Percentiles rank a stretch among this genome's conserved stretches.
Conservation (phyloP, 1,139 yeast species). For the Wickerhamomyces sp. region DNA sequence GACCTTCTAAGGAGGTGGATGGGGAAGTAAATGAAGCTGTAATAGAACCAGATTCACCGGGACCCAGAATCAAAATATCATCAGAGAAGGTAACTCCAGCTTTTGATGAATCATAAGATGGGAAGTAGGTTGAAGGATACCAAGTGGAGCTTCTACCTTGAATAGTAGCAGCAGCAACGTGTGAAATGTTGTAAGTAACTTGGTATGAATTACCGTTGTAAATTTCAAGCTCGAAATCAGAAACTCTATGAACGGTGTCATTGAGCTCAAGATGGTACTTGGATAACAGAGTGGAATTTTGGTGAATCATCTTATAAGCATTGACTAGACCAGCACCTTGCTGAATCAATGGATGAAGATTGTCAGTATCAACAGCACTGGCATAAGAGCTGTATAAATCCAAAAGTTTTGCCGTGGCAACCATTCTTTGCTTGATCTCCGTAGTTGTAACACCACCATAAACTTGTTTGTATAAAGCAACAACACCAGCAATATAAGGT, state of each 20-base stretch:
- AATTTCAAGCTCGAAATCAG: conserved; percentile 9
- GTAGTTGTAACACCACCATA: conserved; percentile 4
- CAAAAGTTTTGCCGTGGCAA: conserved; percentile 5
- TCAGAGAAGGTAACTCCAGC: conserved; percentile 4
- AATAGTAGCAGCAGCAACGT: conserved; percentile 2
- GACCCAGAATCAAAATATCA: conserved; percentile 3
- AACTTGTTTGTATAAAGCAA: conserved; percentile 7
- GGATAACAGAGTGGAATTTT: conserved; percentile 6
- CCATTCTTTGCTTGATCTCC: conserved; percentile 5
- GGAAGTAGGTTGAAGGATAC: not conserved
- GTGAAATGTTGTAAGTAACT: conserved; percentile 8
- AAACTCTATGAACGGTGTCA: conserved; percentile 10
- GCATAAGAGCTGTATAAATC: not conserved
- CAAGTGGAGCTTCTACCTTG: not conserved
- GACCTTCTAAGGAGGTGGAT: not conserved
- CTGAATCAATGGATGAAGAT: conserved; percentile 9
- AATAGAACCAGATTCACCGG: conserved; percentile 10
- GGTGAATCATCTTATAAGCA: conserved; percentile 9
- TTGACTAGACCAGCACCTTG: conserved; percentile 15
- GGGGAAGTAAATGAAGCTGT: conserved; percentile 7
- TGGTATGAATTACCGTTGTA: conserved; percentile 6
- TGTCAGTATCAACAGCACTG: not conserved
- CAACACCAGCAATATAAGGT: conserved; percentile 15
- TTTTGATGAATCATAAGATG: not conserved
- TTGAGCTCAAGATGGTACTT: conserved; percentile 9